These are phyloP conservation scores for Saccharomycopsis amapae DNA, from an alignment of 805 yeast genomes.

Conservation along the genomic window DNA sequence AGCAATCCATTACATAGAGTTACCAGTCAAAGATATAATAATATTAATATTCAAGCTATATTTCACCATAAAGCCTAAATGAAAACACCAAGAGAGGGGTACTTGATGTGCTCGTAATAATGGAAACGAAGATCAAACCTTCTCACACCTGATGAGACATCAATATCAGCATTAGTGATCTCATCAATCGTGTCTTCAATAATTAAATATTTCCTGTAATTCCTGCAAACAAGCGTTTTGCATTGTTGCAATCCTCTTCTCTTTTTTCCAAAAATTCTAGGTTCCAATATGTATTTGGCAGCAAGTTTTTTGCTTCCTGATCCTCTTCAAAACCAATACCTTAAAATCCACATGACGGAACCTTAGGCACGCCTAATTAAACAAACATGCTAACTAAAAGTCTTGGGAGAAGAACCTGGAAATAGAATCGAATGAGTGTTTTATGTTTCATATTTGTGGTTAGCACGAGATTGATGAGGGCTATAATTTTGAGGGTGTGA, in stretches of 20 bases:
- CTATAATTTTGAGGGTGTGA: neutral
- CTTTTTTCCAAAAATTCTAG: neutral
- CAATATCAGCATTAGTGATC: no score
- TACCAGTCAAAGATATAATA: no score
- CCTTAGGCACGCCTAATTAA: constrained; percentile 12
- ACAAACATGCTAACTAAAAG: neutral
- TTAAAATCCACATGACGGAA: neutral
- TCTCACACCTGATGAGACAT: no score
- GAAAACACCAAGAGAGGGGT: no score
- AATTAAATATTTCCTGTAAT: no score
- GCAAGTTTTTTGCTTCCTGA: neutral
- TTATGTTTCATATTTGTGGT: neutral
- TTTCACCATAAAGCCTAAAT: no score
- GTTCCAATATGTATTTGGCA: neutral
- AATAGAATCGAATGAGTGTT: neutral
- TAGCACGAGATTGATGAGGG: no score
- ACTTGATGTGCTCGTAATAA: no score
- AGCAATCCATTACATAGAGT: no score
- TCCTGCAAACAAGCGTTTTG: neutral
- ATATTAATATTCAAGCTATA: no score
- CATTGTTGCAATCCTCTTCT: neutral
- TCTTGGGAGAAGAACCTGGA: neutral
- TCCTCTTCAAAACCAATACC: neutral
- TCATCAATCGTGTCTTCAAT: no score
- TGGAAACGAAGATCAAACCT: no score